Percentiles rank a stretch among this genome's conserved stretches.
phyloP scores from a whole-genome alignment of 116 monocot species.

The Dioscorea cayenensis region DNA sequence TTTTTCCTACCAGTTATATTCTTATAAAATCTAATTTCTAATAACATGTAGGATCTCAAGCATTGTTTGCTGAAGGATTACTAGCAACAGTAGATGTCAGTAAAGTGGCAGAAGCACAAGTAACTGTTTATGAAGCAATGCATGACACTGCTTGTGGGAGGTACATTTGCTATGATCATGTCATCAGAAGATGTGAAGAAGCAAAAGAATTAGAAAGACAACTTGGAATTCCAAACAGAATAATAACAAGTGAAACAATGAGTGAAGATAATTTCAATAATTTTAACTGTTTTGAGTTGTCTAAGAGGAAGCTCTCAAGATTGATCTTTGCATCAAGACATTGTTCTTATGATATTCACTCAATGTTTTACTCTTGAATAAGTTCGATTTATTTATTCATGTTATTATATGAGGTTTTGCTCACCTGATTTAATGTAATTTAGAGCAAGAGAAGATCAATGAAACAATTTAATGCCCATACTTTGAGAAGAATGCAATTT shows the following conservation, averaged over 20 bases:
- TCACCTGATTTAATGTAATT: too few species aligned
- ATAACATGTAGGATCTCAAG: constrained; percentile 26
- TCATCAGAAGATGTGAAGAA: constrained; percentile 30
- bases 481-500: too few species aligned
- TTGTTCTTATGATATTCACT: constrained; percentile 36
- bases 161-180: constrained; percentile 52
- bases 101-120: constrained; percentile 44
- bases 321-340: constrained; percentile 33
- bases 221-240: constrained; percentile 33
- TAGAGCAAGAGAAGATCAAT: too few species aligned
- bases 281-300: constrained; percentile 25
- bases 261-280: background rate
- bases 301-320: constrained; percentile 49
- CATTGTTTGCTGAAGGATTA: constrained; percentile 33
- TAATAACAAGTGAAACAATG: background rate
- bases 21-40: too few species aligned
- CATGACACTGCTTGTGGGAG: constrained; percentile 33
- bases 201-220: constrained; percentile 25
- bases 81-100: constrained; percentile 39
- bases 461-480: too few species aligned
- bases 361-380: constrained; percentile 7
- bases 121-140: constrained; percentile 41
- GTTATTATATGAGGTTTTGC: too few species aligned
- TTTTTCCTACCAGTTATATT: background rate
- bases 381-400: too few species aligned